Percentiles rank a stretch among this genome's conserved stretches.
These are phyloP conservation scores for Vararia minispora DNA, from an alignment of 768 basidiomycete genomes.

Conservation along the genomic window DNA sequence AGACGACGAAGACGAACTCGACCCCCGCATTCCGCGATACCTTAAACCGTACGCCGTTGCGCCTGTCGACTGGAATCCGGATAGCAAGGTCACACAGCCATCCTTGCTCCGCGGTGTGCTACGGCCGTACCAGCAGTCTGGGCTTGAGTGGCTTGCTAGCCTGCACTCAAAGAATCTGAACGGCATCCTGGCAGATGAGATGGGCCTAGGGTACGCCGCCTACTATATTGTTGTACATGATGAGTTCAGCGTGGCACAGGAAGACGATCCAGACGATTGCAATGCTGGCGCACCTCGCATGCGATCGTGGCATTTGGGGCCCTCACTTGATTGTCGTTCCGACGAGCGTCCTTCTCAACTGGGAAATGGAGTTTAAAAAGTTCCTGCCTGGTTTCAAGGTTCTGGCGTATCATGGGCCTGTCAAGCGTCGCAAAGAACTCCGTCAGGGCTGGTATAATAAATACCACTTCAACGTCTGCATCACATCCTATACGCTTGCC, in stretches of 20 bases:
- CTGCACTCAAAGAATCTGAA: conserved; percentile 73
- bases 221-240: neutral
- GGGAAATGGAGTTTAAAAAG: conserved; percentile 97
- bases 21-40: conserved; percentile 28
- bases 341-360: conserved; percentile 88
- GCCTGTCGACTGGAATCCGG: conserved; percentile 55
- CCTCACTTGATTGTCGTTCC: conserved; percentile 91
- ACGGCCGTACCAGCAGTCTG: conserved; percentile 88
- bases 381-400: conserved; percentile 84
- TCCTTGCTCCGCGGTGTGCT: conserved; percentile 77
- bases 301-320: conserved; percentile 84
- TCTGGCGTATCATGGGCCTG: conserved; percentile 82
- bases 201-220: conserved; percentile 77
- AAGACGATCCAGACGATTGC: conserved; percentile 97
- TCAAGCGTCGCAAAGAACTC: conserved; percentile 82
- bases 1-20: conserved; percentile 29
- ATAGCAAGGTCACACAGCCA: conserved; percentile 47
- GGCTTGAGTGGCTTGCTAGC: conserved; percentile 89
- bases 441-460: conserved; percentile 88
- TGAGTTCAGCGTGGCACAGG: conserved; percentile 27
- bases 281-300: conserved; percentile 84
- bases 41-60: conserved; percentile 62
- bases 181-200: conserved; percentile 85
- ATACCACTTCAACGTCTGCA: conserved; percentile 86
- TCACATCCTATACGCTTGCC: conserved; percentile 91